These are phyloP conservation scores for Exobasidium cylindrosporum DNA, from an alignment of 1,284 basidiomycete genomes.

Conservation along the genomic window DNA sequence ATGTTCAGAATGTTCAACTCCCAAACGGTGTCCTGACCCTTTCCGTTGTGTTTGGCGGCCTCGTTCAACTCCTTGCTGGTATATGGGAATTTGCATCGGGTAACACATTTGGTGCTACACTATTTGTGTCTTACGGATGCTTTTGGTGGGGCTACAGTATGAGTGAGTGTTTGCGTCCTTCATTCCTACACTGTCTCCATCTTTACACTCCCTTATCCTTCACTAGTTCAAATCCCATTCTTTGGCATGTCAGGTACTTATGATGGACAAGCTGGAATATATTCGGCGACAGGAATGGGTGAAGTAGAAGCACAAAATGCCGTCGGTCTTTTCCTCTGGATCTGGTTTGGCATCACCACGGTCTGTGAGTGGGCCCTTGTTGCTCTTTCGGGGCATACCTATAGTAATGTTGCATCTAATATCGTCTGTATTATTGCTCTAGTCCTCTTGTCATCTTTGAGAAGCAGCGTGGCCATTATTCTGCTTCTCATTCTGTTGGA, in stretches of 20 bases:
- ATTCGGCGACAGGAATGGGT: constrained; percentile 16
- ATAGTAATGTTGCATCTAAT: not conserved
- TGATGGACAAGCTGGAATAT: constrained; percentile 29
- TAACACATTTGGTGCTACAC: constrained; percentile 42
- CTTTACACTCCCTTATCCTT: not conserved
- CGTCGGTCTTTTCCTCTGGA: constrained; percentile 33
- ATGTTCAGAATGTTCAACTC: constrained; percentile 21
- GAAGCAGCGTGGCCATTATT: constrained; percentile 27
- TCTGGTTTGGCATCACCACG: constrained; percentile 41
- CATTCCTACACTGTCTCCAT: not conserved
- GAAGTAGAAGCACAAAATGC: constrained; percentile 22
- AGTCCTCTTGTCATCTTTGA: constrained; percentile 24
- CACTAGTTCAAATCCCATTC: constrained; percentile 25
- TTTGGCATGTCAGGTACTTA: constrained; percentile 31
- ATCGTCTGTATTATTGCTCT: not conserved
- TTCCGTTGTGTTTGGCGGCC: constrained; percentile 4
- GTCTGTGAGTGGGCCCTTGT: not conserved
- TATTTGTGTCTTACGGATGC: constrained; percentile 19
- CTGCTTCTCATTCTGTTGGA: constrained; percentile 17
- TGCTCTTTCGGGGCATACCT: not conserved
- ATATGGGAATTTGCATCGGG: constrained; percentile 41
- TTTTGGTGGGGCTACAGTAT: constrained; percentile 13
- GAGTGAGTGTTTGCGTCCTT: constrained; percentile 1
- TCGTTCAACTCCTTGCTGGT: constrained; percentile 32
- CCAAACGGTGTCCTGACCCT: constrained; percentile 23